phyloP scores from a whole-genome alignment of 768 basidiomycete genomes.

The Lentinula raphanica region DNA sequence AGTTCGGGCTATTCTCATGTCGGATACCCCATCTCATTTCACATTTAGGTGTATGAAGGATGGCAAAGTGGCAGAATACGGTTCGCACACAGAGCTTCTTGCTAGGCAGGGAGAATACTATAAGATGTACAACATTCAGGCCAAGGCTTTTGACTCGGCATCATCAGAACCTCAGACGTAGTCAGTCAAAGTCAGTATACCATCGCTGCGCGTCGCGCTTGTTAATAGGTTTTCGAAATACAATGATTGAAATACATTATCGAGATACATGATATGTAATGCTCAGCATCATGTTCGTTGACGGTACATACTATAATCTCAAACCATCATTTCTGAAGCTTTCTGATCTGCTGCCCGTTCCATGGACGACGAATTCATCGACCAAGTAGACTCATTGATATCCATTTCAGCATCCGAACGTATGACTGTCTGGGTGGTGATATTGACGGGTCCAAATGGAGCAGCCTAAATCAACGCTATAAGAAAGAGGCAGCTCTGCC shows the following conservation, averaged over 20 bases:
- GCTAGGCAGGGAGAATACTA: constrained; percentile 25
- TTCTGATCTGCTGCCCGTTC: background rate
- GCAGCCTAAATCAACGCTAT: background rate
- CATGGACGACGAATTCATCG: background rate
- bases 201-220: too few relatives aligned
- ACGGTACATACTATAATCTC: too few relatives aligned
- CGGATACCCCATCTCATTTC: background rate
- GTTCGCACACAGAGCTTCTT: constrained; percentile 30
- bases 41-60: constrained; percentile 31
- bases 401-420: background rate
- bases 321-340: background rate
- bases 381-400: background rate
- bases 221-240: too few relatives aligned
- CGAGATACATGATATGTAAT: too few relatives aligned
- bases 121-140: constrained; percentile 30
- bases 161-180: background rate
- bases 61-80: constrained; percentile 26
- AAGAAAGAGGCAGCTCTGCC: background rate
- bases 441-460: background rate
- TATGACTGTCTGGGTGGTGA: background rate
- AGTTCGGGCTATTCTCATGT: background rate
- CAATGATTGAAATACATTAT: too few relatives aligned
- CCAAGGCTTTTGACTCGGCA: constrained; percentile 22
- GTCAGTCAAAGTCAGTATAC: too few relatives aligned
- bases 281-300: too few relatives aligned